Percentiles rank a stretch among this genome's conserved stretches.
phyloP scores from a whole-genome alignment of 176 grass and related monocot genomes.

The Melocanna baccifera region DNA sequence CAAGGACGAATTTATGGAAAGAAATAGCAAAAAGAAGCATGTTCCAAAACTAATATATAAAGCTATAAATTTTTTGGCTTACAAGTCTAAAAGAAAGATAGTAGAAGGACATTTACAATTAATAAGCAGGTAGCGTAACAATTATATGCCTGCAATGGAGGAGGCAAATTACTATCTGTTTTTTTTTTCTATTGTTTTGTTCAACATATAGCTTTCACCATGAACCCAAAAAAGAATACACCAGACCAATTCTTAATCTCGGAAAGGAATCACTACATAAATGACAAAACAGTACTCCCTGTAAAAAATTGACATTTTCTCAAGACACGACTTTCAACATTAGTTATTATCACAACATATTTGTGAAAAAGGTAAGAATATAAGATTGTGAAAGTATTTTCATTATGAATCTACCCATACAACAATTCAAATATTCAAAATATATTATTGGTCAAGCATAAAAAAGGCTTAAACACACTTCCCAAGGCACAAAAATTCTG shows the following conservation, averaged over 20 bases:
- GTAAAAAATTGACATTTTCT: background rate
- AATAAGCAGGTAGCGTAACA: background rate
- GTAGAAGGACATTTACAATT: background rate
- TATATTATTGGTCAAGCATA: background rate
- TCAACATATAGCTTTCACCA: background rate
- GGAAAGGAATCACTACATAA: background rate
- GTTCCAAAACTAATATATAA: constrained; percentile 6
- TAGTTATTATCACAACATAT: background rate
- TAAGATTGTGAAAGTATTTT: background rate
- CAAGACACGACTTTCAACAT: background rate
- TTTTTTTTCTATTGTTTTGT: background rate
- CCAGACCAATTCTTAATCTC: background rate
- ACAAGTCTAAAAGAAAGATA: background rate
- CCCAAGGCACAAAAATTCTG: background rate
- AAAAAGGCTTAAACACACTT: background rate
- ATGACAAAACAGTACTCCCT: background rate
- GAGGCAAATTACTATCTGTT: background rate
- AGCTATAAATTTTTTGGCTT: background rate
- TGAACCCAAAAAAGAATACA: constrained; percentile 4
- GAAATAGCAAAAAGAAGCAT: background rate
- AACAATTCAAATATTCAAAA: background rate
- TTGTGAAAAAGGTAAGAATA: background rate
- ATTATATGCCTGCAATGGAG: background rate
- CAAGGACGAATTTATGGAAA: constrained; percentile 13
- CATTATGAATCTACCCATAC: background rate